Evolutionary conservation across 2,329 filamentous ascomycete genomes (phyloP), one percentile per base, ranked within the genome.

Genomic region (Talaromyces piceae): DNA sequence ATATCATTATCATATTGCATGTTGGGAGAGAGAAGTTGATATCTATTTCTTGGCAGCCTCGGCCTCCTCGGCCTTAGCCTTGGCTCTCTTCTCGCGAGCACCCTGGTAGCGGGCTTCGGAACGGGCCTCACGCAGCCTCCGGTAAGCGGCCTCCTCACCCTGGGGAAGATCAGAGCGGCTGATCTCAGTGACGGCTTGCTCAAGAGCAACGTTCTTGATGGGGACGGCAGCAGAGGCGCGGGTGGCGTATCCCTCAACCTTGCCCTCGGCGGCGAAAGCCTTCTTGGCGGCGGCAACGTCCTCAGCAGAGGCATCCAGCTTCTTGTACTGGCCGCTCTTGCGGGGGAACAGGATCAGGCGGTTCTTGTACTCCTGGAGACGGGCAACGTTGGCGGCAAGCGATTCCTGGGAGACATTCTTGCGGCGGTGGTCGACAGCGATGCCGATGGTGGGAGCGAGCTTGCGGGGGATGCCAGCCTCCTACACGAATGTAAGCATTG

Each of bases 341-440:
- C 90, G 89, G 73, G 93, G 93, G 83, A 98, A 96, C 73, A 98
- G 83, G 74, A 98, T 95, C 70, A 98, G 80, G 71, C 90, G 89
- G 72, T 86, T 83, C 80, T 87, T 88, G 90, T 95, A 98, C 73
- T 89, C 89, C 84, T 96, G 91, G 72, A 98, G 89, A 72, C 93
- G 93, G 75, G 87, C 87, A 67, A 98, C 91, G 79, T 98, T 98
- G 81, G 82, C 81, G 74, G 88, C 82, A 67, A 97, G 86, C 62
- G 87, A 87, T 83, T 97, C 93, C 80, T 94, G 88, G 71, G 86
- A 93, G 70, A 95, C 86, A 83, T 97, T 98, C 80, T 88, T 84
- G 76, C 93, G 91, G 79, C 93, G 91, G 76, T 83, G 81, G 77
- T 98, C 93, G 79, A 98, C 91, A 63, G 89, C 75, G 77, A 98